A percentile compares a stretch with the other conserved stretches of the same genome.
These are phyloP conservation scores for Plantago rigida DNA, from an alignment of 305 asterid genomes.

Conservation along the genomic window DNA sequence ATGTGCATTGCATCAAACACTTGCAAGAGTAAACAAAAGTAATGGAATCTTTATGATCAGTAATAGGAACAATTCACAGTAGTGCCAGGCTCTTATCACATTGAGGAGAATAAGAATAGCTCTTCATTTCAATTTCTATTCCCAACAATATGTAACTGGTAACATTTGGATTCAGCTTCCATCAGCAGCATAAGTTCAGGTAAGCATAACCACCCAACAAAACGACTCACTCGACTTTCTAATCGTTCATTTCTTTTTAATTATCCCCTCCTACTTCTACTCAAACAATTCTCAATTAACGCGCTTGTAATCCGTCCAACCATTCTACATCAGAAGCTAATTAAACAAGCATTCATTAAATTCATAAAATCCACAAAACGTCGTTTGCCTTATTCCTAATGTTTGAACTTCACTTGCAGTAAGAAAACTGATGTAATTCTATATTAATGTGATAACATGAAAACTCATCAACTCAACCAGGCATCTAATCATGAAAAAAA, in stretches of 20 bases:
- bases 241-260: slow-evolving; percentile 3
- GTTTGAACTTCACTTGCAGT: neutral
- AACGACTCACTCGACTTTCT: neutral
- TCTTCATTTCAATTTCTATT: neutral
- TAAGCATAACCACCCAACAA: neutral
- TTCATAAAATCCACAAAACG: neutral
- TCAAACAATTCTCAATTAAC: neutral
- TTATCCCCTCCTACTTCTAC: too few species aligned
- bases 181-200: neutral
- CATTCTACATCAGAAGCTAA: neutral
- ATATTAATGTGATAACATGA: too few species aligned
- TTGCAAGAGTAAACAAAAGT: neutral
- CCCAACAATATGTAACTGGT: neutral
- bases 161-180: neutral
- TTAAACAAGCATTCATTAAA: neutral
- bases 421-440: neutral
- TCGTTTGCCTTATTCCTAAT: neutral
- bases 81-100: too few species aligned
- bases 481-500: neutral
- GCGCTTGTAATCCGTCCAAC: neutral
- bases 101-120: neutral
- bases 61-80: neutral
- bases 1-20: neutral
- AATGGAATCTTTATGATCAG: neutral
- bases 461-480: slow-evolving; percentile 9